Conservation (phyloP, 75 land plant genomes). For the Pseudotsuga menziesii region DNA sequence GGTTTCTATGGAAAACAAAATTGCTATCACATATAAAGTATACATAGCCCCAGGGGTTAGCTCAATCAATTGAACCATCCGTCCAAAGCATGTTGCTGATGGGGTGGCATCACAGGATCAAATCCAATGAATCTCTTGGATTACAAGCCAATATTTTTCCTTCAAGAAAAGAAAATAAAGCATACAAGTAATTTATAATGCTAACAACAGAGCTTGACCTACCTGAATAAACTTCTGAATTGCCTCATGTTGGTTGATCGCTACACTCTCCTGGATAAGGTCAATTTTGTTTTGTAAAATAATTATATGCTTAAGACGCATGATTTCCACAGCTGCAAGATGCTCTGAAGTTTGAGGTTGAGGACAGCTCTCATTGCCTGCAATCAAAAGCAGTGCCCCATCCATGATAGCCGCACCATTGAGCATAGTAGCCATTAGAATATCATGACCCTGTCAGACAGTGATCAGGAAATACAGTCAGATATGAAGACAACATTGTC, state of each 20-base stretch:
- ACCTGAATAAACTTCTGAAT: constrained; percentile 95
- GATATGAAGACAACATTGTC: neutral
- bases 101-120: neutral
- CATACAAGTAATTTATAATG: no score
- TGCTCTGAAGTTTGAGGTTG: constrained; percentile 99
- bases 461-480: neutral
- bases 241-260: constrained; percentile 81
- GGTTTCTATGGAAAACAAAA: neutral
- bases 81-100: neutral
- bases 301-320: constrained; percentile 92
- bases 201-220: neutral
- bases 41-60: no score
- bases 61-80: no score
- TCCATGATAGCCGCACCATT: constrained; percentile 99
- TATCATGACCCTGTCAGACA: constrained; percentile 84
- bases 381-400: constrained; percentile 94
- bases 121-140: constrained; percentile 41
- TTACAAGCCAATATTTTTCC: no score
- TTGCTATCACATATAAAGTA: neutral
- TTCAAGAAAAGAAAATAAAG: no score
- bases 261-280: constrained; percentile 92
- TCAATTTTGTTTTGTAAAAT: constrained; percentile 97
- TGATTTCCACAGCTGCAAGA: constrained; percentile 96
- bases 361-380: constrained; percentile 96
- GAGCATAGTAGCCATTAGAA: constrained; percentile 99